These are phyloP conservation scores for Hibiscus tridactylites DNA, from an alignment of 345 rosid species.

Conservation along the genomic window DNA sequence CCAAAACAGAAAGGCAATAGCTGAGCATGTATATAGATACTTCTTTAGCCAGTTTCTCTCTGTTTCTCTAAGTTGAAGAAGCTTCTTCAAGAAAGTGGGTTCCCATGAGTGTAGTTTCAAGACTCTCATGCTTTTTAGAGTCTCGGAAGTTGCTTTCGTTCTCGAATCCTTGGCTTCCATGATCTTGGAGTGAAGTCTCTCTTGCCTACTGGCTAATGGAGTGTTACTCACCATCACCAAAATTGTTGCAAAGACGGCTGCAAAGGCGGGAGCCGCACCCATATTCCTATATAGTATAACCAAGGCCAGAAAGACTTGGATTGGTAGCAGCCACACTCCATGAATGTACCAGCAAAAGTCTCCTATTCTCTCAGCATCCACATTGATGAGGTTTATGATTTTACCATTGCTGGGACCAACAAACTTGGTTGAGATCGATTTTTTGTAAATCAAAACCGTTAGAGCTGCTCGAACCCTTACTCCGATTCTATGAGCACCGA, in stretches of 20 bases:
- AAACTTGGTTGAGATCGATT: conserved; percentile 38
- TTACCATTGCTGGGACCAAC: conserved; percentile 38
- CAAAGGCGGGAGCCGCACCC: conserved; percentile 41
- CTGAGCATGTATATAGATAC: conserved; percentile 44
- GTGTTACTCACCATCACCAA: conserved; percentile 31
- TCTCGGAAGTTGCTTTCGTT: conserved; percentile 36
- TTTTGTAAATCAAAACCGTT: conserved; percentile 43
- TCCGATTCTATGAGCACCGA: conserved; percentile 61
- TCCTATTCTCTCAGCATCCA: conserved; percentile 62
- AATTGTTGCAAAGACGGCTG: neutral
- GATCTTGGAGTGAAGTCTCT: conserved; percentile 43
- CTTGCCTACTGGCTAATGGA: conserved; percentile 47
- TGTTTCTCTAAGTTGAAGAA: conserved; percentile 40
- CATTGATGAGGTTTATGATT: conserved; percentile 48
- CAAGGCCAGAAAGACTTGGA: conserved; percentile 54
- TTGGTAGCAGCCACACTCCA: conserved; percentile 59
- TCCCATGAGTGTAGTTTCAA: conserved; percentile 47
- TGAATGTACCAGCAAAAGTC: conserved; percentile 58
- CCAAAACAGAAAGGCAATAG: conserved; percentile 19
- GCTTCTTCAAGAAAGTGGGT: conserved; percentile 29
- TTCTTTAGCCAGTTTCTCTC: conserved; percentile 37
- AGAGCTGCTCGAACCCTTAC: conserved; percentile 47
- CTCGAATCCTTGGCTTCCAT: conserved; percentile 45
- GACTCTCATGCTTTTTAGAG: conserved; percentile 47
- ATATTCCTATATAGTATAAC: conserved; percentile 40